A percentile compares a stretch with the other conserved stretches of the same genome.
phyloP scores from a whole-genome alignment of 306 rosid species.

The Citrullus amarus region DNA sequence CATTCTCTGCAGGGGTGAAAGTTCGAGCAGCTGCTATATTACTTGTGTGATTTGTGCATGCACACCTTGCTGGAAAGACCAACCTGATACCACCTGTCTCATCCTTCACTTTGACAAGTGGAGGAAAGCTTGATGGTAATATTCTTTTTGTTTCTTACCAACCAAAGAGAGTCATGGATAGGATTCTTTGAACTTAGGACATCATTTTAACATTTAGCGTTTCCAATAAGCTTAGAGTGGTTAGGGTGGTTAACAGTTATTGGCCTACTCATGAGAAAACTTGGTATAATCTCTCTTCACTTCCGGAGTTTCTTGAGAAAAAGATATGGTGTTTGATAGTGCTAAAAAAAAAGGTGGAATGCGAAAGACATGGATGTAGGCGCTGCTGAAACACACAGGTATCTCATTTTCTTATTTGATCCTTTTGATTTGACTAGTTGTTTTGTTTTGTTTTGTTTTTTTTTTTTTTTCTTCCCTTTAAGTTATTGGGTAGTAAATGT shows the following conservation, averaged over 20 bases:
- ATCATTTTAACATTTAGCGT: neutral
- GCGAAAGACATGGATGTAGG: neutral
- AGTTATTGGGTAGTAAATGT: neutral
- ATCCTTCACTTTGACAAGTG: slow-evolving; percentile 74
- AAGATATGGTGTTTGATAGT: neutral
- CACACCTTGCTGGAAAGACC: slow-evolving; percentile 56
- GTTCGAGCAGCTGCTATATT: slow-evolving; percentile 72
- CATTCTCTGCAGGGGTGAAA: slow-evolving; percentile 32
- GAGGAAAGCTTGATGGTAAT: slow-evolving; percentile 82
- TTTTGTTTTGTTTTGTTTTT: neutral
- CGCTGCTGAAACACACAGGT: neutral
- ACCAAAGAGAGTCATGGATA: neutral
- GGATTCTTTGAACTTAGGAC: neutral
- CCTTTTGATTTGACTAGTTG: neutral
- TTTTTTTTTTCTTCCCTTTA: neutral
- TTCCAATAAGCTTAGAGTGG: neutral
- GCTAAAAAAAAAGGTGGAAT: neutral
- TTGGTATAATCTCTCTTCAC: neutral
- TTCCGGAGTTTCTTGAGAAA: neutral
- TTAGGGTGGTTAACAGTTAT: neutral
- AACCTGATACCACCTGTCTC: slow-evolving; percentile 64
- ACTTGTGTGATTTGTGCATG: slow-evolving; percentile 76
- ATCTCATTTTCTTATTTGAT: neutral
- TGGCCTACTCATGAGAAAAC: neutral
- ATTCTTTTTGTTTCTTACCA: slow-evolving; percentile 19